Base-by-base conservation (phyloP, 768 basidiomycete genomes). In the Boletus eberwhitei region DNA sequence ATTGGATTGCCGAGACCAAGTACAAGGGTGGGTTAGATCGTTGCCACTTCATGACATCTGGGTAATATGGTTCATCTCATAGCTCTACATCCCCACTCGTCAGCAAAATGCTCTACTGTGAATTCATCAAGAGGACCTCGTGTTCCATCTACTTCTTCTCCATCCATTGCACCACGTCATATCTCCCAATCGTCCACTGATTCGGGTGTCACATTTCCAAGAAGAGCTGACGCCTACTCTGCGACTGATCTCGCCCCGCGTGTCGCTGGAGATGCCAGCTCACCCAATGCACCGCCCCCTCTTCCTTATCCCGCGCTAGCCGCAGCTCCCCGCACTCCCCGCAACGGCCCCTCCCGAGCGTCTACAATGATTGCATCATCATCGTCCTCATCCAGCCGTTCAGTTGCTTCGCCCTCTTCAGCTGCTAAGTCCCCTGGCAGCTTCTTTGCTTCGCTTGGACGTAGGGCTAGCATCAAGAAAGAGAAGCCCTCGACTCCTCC, bases 241-340 rank as follows among this genome's bases (percentile, higher is more conserved):
- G 90, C 90, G 7, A 91, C 90, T 3, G 90, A 93, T 67, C 77
- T 93, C 13, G 77, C 84, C 5, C 70, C 77, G 26, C 75, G 72
- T 48, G 73, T 52, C 51, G 72, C 61, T 19, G 74, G 71, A 45
- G 83, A 87, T 61, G 66, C 79, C 51, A 73, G 76, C 14, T 76
- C 79, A 1, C 76, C 86, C n/a, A 79, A 75, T 50, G 71, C 77
- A 8, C 82, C 83, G 0, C 82, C 86, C 0, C 65, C 78, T 6
- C 78, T 93, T 37, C 90, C 90, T 4, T 93, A 93, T 64, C 90
- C 90, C 4, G 81, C 85, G 5, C 74, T 91, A 37, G 87, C 81
- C 19, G 61, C 66, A 37, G 56, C 66, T 41, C 63, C 65, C 29
- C 72, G 70, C 46, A 56, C 65, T 41, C 63, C 65, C 32, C 72